Conservation (phyloP, 2,329 filamentous ascomycete genomes). For the Colletotrichum falcatum region DNA sequence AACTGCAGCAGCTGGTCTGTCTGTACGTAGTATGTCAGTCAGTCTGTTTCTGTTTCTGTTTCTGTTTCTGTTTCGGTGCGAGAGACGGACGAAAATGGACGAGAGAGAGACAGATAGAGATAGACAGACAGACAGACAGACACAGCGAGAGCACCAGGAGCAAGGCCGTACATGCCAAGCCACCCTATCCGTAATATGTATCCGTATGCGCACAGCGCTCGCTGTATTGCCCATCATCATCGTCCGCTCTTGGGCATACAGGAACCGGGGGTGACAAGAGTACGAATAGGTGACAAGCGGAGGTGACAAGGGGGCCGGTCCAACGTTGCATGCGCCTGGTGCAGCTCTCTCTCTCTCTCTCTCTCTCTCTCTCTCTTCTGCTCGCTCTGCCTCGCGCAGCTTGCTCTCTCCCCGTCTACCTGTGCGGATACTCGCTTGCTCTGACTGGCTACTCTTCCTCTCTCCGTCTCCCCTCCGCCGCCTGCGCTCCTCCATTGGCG, state of each 20-base stretch:
- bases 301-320: constrained; percentile 26
- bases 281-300: constrained; percentile 12
- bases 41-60: not conserved
- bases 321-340: constrained; percentile 38
- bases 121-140: not conserved
- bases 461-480: not conserved
- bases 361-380: constrained; percentile 15
- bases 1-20: not conserved
- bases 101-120: constrained; percentile 4
- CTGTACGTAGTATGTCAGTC: too few species aligned
- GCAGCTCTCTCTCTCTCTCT: constrained; percentile 18
- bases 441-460: constrained; percentile 6
- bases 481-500: constrained; percentile 30
- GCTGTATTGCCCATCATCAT: not conserved
- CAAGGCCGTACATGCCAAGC: not conserved
- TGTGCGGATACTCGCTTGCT: too few species aligned
- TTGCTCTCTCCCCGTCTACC: too few species aligned
- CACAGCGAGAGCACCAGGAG: not conserved
- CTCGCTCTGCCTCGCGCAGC: not conserved
- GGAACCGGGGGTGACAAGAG: not conserved
- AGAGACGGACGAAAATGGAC: not conserved
- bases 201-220: too few species aligned
- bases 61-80: not conserved
- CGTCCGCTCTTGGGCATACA: not conserved
- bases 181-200: not conserved